Evolutionary conservation across 2,329 filamentous ascomycete genomes (phyloP).

Genomic region (Bipolaris gigantea): DNA sequence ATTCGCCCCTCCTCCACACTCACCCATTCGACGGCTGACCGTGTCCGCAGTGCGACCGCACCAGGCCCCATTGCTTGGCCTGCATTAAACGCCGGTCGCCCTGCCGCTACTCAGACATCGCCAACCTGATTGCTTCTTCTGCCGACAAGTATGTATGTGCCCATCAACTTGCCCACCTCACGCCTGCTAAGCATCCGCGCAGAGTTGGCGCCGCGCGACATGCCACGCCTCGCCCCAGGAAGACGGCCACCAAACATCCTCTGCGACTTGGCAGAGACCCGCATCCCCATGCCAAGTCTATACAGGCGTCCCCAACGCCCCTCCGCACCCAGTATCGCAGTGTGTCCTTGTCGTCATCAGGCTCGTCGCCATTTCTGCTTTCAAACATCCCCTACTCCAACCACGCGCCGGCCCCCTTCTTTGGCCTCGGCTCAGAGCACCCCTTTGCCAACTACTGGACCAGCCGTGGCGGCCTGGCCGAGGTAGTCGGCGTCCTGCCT

Average conservation of each 20-base stretch:
- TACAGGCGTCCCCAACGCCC: conserved; percentile 36
- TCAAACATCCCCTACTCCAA: conserved; percentile 74
- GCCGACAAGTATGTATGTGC: conserved; percentile 58
- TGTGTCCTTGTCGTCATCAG: conserved; percentile 43
- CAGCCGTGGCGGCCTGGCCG: conserved; percentile 71
- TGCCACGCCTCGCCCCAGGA: conserved; percentile 29
- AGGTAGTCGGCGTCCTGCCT: conserved; percentile 75
- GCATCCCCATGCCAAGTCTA: conserved; percentile 25
- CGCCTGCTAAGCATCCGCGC: conserved; percentile 27
- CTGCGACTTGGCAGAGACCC: conserved; percentile 27
- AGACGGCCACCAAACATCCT: conserved; percentile 32
- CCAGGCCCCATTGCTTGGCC: conserved; percentile 58
- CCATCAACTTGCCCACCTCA: not conserved
- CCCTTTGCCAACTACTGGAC: conserved; percentile 87
- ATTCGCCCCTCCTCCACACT: not conserved
- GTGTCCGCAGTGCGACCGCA: conserved; percentile 67
- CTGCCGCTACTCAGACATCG: conserved; percentile 75
- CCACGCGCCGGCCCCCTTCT: conserved; percentile 73
- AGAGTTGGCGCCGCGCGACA: conserved; percentile 32
- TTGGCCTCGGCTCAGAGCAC: conserved; percentile 77
- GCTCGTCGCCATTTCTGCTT: conserved; percentile 59
- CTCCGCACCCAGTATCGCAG: conserved; percentile 36
- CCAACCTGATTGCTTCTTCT: conserved; percentile 64
- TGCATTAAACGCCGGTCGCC: conserved; percentile 76
- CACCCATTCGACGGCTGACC: conserved; percentile 13